Evolutionary conservation across 2,329 filamentous ascomycete genomes (phyloP).

Genomic region (Colletotrichum filicis): DNA sequence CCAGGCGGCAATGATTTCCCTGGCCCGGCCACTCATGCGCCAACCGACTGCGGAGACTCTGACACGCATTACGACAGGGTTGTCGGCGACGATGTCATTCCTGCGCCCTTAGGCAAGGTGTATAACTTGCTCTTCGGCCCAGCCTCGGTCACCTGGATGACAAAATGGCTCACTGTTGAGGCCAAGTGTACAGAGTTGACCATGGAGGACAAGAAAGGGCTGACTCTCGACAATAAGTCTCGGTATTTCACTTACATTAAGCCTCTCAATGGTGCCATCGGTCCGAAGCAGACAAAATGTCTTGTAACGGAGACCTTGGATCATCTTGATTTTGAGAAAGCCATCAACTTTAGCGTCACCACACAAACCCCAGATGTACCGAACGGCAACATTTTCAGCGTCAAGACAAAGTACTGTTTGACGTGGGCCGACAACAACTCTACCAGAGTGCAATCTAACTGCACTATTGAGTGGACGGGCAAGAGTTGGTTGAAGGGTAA

Average conservation of each 20-base stretch:
- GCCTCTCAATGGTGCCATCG: conserved; percentile 84
- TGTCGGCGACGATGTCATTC: conserved; percentile 86
- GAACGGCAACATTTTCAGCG: conserved; percentile 88
- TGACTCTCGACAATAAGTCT: conserved; percentile 78
- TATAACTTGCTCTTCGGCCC: conserved; percentile 90
- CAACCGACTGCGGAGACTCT: conserved; percentile 86
- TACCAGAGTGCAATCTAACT: conserved; percentile 88
- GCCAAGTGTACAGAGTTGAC: conserved; percentile 91
- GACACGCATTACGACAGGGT: conserved; percentile 85
- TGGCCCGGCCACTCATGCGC: conserved; percentile 81
- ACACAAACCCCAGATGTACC: conserved; percentile 96
- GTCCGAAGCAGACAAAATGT: conserved; percentile 94
- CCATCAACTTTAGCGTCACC: conserved; percentile 81
- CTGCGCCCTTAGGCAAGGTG: conserved; percentile 90
- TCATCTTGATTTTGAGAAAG: conserved; percentile 85
- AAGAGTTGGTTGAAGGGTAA: conserved; percentile 98
- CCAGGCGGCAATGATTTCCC: conserved; percentile 75
- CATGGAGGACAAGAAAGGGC: conserved; percentile 84
- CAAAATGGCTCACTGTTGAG: conserved; percentile 85
- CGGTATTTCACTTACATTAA: conserved; percentile 91
- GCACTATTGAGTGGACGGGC: conserved; percentile 93
- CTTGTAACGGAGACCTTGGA: conserved; percentile 89
- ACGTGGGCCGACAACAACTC: conserved; percentile 90
- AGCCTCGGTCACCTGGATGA: conserved; percentile 82
- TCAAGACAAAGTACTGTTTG: conserved; percentile 94